phyloP scores from a whole-genome alignment of 768 basidiomycete species.

The Boletus patriciae region DNA sequence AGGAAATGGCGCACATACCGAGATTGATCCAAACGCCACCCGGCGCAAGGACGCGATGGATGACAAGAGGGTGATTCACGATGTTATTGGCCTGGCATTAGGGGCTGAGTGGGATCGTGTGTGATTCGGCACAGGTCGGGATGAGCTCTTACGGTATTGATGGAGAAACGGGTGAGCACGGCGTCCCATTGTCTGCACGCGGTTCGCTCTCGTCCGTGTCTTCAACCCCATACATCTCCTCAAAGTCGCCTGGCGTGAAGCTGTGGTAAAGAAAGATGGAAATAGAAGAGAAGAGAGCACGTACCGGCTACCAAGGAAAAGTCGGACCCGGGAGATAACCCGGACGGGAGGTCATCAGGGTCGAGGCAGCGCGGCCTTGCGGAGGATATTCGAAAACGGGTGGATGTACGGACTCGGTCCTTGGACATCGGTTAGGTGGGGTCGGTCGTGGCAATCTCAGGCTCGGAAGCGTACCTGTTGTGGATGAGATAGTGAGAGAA shows the following conservation, averaged over 20 bases:
- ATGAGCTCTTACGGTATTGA: conserved; percentile 72
- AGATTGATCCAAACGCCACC: conserved; percentile 94
- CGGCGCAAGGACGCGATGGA: conserved; percentile 77
- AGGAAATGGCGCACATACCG: conserved; percentile 25
- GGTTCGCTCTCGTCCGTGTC: conserved; percentile 55
- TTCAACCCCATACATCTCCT: conserved; percentile 77
- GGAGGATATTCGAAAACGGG: conserved; percentile 81
- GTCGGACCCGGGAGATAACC: conserved; percentile 59
- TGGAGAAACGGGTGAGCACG: conserved; percentile 93
- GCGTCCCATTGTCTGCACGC: conserved; percentile 85
- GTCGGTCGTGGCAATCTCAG: neutral
- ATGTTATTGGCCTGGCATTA: conserved; percentile 81
- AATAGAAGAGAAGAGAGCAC: conserved; percentile 8
- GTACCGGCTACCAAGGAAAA: conserved; percentile 87
- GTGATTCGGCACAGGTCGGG: neutral
- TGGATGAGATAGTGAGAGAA: conserved; percentile 91
- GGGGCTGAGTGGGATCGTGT: neutral
- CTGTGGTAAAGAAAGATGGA: neutral
- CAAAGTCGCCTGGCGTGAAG: conserved; percentile 70
- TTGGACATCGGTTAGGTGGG: conserved; percentile 15
- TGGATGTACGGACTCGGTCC: conserved; percentile 87
- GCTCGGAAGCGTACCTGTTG: conserved; percentile 64
- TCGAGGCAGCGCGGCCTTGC: conserved; percentile 60
- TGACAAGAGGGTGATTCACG: conserved; percentile 84
- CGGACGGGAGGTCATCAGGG: conserved; percentile 83